Base-by-base conservation (phyloP, 805 yeast species). In the Myxozyma vanderwaltii region DNA sequence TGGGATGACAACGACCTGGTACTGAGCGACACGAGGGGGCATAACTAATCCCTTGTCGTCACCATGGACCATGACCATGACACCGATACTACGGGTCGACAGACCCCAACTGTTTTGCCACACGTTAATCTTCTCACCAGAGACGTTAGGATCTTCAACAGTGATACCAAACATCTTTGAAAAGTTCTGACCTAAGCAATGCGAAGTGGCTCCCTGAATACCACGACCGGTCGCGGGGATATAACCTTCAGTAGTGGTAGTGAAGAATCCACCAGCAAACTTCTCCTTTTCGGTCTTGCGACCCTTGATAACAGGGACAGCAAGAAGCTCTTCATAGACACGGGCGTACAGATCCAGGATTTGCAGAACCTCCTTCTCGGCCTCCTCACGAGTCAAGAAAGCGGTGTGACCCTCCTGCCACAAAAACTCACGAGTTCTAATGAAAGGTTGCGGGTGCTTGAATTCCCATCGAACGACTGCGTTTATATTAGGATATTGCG, bases 331-430 rank as follows among this genome's bases (percentile, higher is more conserved):
- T 77, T 86, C 86, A 76, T 94, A 94, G 63, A 94, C 81, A 64
- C 85, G 84, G 63, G 87, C 86, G 75, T 94, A 94, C 77, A 83
- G 85, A 64, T 89, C 94, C 73, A 91, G 83, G 71, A 95, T 92
- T 75, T 86, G 86, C 69, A 82, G 72, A 33, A 92, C 98, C 79
- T 94, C 98, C 59, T 79, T 79, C 61, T 82, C 81, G 33, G 99
- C 97, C 62, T 83, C 94, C 63, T 85, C 89, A 65, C 79, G 76
- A 57, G 95, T 88, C 72, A 95, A 82, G 75, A 89, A 96, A 56
- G 96, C 99, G 51, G 99, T 94, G 80, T 94, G 99, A 69, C 99
- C 99, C 79, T 94, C 99, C 79, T 94, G 99, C 99, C 99, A 94
- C 76, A 94, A 81, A 79, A 94, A 94, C 78, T 94, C 99, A 79